phyloP scores from a whole-genome alignment of 305 asterid species.

The Solanum aculeatissimum region DNA sequence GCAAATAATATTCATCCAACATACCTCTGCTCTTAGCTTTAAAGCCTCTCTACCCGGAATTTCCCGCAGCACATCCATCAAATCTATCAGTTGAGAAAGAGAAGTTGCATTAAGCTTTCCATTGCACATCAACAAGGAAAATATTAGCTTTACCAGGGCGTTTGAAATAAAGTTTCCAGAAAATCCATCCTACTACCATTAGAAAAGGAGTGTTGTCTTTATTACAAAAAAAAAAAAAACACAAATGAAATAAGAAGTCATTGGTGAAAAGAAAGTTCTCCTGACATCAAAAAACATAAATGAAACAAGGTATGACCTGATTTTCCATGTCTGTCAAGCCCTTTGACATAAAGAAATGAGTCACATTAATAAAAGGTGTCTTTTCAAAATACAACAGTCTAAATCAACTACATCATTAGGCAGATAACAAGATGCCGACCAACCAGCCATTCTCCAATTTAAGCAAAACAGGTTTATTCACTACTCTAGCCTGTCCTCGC shows the following conservation, averaged over 20 bases:
- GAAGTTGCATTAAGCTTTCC: background rate
- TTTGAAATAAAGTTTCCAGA: background rate
- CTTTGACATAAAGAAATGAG: background rate
- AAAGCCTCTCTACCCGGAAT: slow-evolving; percentile 82
- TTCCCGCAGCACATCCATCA: slow-evolving; percentile 78
- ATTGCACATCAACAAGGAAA: background rate
- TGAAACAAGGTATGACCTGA: background rate
- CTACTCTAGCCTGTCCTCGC: background rate
- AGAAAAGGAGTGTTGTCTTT: background rate
- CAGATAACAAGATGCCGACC: background rate
- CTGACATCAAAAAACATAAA: background rate
- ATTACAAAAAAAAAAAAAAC: background rate
- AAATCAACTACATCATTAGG: background rate
- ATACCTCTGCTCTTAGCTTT: slow-evolving; percentile 79
- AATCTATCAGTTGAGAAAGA: slow-evolving; percentile 23
- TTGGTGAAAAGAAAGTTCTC: background rate
- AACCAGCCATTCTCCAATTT: background rate
- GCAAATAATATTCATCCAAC: background rate
- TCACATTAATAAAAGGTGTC: background rate
- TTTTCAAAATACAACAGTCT: background rate
- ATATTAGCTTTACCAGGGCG: background rate
- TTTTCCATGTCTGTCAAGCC: background rate
- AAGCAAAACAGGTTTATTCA: background rate
- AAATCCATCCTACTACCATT: background rate
- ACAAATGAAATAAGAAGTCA: background rate